phyloP scores from a whole-genome alignment of 2,329 filamentous ascomycete species.

The Teratosphaeriaceae sp. region DNA sequence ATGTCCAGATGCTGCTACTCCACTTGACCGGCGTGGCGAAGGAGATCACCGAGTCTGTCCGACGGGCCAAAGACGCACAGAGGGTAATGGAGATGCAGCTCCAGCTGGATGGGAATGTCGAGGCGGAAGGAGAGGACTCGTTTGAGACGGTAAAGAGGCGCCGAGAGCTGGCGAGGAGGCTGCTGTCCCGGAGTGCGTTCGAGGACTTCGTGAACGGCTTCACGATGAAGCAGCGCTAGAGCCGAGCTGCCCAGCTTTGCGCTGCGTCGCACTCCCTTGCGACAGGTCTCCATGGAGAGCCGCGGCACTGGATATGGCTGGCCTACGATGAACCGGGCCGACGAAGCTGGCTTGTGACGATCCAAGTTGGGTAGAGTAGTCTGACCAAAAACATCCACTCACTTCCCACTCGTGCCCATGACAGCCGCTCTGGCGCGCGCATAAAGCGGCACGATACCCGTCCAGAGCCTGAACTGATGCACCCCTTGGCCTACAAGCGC shows the following conservation, averaged over 20 bases:
- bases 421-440: slow-evolving; percentile 54
- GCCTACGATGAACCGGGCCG: not conserved
- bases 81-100: not conserved
- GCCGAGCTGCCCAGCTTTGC: not conserved
- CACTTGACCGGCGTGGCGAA: not conserved
- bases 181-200: not conserved
- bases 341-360: not conserved
- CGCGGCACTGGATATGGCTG: not conserved
- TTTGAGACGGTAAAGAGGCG: not conserved
- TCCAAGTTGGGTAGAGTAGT: not conserved
- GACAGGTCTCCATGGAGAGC: not conserved
- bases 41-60: not conserved
- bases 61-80: too few relatives aligned
- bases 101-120: not conserved
- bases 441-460: slow-evolving; percentile 69
- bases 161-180: not conserved
- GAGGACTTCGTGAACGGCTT: not conserved
- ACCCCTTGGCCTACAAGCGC: slow-evolving; percentile 79
- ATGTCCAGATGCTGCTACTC: not conserved
- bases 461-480: slow-evolving; percentile 76
- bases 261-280: not conserved
- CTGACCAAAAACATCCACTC: not conserved
- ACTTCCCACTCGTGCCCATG: slow-evolving; percentile 16
- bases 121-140: not conserved
- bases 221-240: not conserved